Conservation (phyloP, 805 yeast genomes). For the Helenozyma baotianmanensis region DNA sequence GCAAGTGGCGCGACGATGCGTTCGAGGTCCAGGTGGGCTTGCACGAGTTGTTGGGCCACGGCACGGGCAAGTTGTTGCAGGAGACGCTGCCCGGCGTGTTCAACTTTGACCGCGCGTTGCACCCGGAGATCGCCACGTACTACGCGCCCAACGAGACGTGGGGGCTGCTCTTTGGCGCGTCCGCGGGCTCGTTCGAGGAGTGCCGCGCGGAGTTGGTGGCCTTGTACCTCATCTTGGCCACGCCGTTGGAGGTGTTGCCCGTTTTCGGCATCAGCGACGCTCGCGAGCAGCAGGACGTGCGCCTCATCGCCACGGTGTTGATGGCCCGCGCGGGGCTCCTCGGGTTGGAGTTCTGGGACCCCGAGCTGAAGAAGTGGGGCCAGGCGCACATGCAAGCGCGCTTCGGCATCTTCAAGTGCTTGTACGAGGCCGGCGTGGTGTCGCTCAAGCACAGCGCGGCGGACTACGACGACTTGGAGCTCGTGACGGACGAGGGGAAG, state of each 20-base stretch:
- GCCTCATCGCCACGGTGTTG: slow-evolving; percentile 63
- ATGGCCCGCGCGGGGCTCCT: slow-evolving; percentile 88
- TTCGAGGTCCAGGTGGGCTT: slow-evolving; percentile 93
- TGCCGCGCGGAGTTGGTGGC: slow-evolving; percentile 93
- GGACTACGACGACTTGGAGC: slow-evolving; percentile 53
- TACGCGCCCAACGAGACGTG: slow-evolving; percentile 83
- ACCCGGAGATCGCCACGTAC: slow-evolving; percentile 67
- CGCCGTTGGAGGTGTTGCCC: slow-evolving; percentile 52
- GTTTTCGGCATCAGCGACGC: slow-evolving; percentile 64
- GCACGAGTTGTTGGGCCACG: slow-evolving; percentile 89
- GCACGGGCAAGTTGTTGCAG: slow-evolving; percentile 76
- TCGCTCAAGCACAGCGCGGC: slow-evolving; percentile 46
- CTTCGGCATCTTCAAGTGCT: slow-evolving; percentile 74
- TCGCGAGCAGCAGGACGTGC: slow-evolving; percentile 59
- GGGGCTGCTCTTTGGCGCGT: slow-evolving; percentile 79
- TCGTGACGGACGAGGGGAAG: slow-evolving; percentile 56
- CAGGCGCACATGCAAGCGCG: slow-evolving; percentile 95
- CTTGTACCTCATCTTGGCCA: slow-evolving; percentile 68
- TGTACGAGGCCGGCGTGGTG: slow-evolving; percentile 65
- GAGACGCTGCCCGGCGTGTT: slow-evolving; percentile 52
- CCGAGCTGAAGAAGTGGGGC: slow-evolving; percentile 78
- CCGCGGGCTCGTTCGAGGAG: slow-evolving; percentile 87
- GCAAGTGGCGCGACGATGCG: slow-evolving; percentile 71
- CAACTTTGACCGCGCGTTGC: slow-evolving; percentile 64
- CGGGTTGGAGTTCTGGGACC: slow-evolving; percentile 86